A percentile compares a stretch with the other conserved stretches of the same genome.
Conservation (phyloP, 106 monocot species). For the Platanthera guangdongensis region DNA sequence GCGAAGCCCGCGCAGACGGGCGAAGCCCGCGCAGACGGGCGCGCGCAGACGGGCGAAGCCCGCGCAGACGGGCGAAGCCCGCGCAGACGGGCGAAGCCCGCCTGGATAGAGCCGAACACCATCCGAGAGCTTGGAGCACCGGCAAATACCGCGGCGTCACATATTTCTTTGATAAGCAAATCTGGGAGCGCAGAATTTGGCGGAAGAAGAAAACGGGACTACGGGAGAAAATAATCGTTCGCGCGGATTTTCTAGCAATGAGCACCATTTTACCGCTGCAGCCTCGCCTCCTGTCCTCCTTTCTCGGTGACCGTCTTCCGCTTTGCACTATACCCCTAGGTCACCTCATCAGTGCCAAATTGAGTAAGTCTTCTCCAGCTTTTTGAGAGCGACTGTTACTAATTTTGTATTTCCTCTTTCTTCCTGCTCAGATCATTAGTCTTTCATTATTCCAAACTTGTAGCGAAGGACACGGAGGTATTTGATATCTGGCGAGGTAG, state of each 20-base stretch:
- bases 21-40: too few relatives aligned
- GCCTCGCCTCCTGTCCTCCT: slow-evolving; percentile 67
- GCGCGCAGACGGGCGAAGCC: too few relatives aligned
- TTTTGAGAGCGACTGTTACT: neutral
- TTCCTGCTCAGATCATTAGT: neutral
- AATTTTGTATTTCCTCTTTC: neutral
- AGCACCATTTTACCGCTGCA: slow-evolving; percentile 20
- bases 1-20: too few relatives aligned
- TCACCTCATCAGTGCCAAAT: slow-evolving; percentile 4
- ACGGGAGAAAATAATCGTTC: neutral
- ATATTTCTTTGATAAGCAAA: neutral
- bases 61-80: too few relatives aligned
- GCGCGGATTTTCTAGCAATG: neutral
- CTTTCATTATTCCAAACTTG: neutral
- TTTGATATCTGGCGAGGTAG: neutral
- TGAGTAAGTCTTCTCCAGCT: slow-evolving; percentile 11
- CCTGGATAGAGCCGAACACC: too few relatives aligned
- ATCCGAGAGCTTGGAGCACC: too few relatives aligned
- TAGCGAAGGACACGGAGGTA: neutral
- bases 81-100: too few relatives aligned
- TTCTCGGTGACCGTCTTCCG: slow-evolving; percentile 61
- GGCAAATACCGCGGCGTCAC: too few relatives aligned
- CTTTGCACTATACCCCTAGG: slow-evolving; percentile 25
- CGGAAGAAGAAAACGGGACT: neutral
- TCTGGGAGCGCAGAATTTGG: neutral